Evolutionary conservation across 305 asterid species (phyloP).

Genomic region (Fraxinus angustifolia): DNA sequence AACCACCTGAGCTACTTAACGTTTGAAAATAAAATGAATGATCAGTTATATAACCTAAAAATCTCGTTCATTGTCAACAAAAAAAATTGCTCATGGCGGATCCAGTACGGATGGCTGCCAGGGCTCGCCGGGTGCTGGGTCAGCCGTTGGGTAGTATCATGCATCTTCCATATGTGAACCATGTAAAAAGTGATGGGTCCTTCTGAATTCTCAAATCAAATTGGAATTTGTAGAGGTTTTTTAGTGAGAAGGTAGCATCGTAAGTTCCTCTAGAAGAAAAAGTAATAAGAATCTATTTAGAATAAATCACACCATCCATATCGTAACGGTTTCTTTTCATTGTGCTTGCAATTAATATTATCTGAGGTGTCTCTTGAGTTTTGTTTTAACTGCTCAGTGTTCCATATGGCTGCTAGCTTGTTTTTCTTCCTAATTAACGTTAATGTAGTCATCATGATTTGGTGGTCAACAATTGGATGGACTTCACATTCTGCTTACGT

Average conservation of each 20-base stretch:
- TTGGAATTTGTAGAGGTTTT: neutral
- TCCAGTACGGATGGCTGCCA: too few species aligned
- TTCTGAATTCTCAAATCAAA: neutral
- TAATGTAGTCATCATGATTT: neutral
- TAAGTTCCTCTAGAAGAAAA: slow-evolving; percentile 1
- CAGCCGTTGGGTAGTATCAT: neutral
- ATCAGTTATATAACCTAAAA: too few species aligned
- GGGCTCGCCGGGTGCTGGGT: too few species aligned
- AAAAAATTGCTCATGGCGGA: too few species aligned
- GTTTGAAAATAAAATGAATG: too few species aligned
- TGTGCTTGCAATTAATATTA: neutral
- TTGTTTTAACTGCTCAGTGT: neutral
- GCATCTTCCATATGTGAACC: neutral
- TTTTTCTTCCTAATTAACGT: neutral
- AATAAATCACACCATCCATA: neutral
- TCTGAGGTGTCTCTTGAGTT: neutral
- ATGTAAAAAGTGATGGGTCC: neutral
- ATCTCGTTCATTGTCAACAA: too few species aligned
- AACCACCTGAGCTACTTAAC: too few species aligned
- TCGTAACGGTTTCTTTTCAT: neutral
- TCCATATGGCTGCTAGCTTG: neutral
- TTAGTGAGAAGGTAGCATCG: neutral
- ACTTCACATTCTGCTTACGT: neutral
- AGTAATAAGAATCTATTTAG: neutral
- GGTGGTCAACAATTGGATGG: neutral